Conservation (phyloP, 106 monocot species). For the Acorus calamus region DNA sequence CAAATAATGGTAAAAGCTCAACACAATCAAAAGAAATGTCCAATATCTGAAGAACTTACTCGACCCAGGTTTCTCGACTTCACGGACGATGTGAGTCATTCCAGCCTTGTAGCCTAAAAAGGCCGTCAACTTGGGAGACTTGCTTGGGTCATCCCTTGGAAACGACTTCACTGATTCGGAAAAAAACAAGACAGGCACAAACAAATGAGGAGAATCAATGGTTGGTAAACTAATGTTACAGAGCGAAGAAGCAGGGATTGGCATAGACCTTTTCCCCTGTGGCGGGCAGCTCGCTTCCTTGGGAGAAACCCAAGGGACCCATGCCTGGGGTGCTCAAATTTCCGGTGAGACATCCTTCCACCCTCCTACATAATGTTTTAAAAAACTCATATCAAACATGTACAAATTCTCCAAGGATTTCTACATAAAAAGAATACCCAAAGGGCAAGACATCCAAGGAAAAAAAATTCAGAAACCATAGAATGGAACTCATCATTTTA, state of each 20-base stretch:
- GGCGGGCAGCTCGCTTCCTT: conserved; percentile 60
- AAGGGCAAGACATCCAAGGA: too few species aligned
- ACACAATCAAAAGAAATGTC: too few species aligned
- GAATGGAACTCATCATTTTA: too few species aligned
- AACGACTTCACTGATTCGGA: conserved; percentile 69
- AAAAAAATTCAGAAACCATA: too few species aligned
- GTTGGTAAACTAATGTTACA: too few species aligned
- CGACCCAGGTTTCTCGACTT: conserved; percentile 79
- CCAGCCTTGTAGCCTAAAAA: conserved; percentile 87
- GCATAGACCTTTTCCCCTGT: conserved; percentile 58
- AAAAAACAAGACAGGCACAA: not conserved
- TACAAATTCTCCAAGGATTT: too few species aligned
- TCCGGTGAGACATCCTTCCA: conserved; percentile 65
- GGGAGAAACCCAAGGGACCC: conserved; percentile 89
- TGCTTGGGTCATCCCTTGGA: conserved; percentile 65
- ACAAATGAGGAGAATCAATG: too few species aligned
- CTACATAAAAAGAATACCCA: too few species aligned
- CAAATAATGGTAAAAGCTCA: too few species aligned
- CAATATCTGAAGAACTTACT: conserved; percentile 22
- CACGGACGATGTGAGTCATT: conserved; percentile 85
- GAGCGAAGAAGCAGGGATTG: too few species aligned
- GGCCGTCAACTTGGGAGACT: conserved; percentile 59
- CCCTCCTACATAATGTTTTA: too few species aligned
- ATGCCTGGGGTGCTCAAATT: conserved; percentile 92
- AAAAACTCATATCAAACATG: too few species aligned